Conservation (phyloP, 306 rosid species). For the Lathyrus aphaca region DNA sequence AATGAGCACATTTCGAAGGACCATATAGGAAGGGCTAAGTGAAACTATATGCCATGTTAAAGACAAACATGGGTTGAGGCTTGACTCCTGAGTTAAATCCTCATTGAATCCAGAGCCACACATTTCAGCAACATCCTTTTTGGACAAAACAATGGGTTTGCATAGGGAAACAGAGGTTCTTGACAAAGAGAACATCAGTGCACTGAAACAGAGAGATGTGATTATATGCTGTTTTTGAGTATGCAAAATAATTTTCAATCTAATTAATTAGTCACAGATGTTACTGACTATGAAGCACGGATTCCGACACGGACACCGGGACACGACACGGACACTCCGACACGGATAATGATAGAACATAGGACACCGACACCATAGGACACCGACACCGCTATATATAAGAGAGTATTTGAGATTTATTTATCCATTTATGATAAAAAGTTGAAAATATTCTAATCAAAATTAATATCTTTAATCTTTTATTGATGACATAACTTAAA, state of each 20-base stretch:
- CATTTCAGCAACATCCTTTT: slow-evolving; percentile 22
- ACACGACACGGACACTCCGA: too few species aligned
- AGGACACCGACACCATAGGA: too few species aligned
- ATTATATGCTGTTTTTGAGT: slow-evolving; percentile 1
- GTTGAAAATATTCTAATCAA: too few species aligned
- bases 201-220: slow-evolving; percentile 5
- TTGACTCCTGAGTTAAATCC: slow-evolving; percentile 4
- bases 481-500: too few species aligned
- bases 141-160: slow-evolving; percentile 2
- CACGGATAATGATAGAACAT: too few species aligned
- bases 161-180: slow-evolving; percentile 20
- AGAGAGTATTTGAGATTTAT: too few species aligned
- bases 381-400: too few species aligned
- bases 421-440: too few species aligned
- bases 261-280: not conserved
- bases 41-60: slow-evolving; percentile 13
- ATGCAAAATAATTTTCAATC: slow-evolving; percentile 23
- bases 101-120: not conserved
- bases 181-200: not conserved
- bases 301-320: too few species aligned
- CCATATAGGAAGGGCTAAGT: not conserved
- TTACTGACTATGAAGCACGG: too few species aligned
- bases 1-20: not conserved
- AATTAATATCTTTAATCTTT: too few species aligned
- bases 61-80: slow-evolving; percentile 8